Evolutionary conservation across 768 basidiomycete genomes (phyloP), one percentile per base, ranked within the genome.

Genomic region (Cyathus striatus): DNA sequence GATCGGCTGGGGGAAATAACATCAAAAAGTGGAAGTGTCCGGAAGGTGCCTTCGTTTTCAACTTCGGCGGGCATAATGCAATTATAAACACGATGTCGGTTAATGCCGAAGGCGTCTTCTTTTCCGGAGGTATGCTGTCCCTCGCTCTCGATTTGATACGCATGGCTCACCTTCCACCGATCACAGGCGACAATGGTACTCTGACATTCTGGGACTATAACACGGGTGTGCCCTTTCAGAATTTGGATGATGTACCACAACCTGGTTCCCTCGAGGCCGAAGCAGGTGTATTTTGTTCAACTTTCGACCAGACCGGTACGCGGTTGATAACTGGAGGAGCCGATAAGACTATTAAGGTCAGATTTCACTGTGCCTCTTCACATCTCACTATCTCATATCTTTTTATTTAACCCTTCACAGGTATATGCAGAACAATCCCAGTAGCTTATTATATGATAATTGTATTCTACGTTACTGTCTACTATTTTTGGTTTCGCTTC

Each of bases 21-120:
- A 97, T 99, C 70, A 99, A 99, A 60, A 98, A 98, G 62, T 99
- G 95, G 95, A 96, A 95, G 55, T 97, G 92, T 54, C 96, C 96
- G 4, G 91, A 97, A 49, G 96, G 96, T 36, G 63, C 80, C 2
- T 98, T 99, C 50, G 95, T 98, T 3, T 90, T 88, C 75, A 99
- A 97, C 66, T 96, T 98, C 61, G 72, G 80, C 34, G 96, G 96
- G 0, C 96, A 98, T 61, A 92, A 96, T 48, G 90, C 94, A 2
- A 97, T 98, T 64, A 90, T 99, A 73, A 99, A 99, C 63, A 93
- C 92, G 5, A 57, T 98, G 44, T 83, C 85, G 9, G 89, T 98
- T 52, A 99, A 97, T 54, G 72, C 88, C 25, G 96, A 99, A 49
- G 94, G 95, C 27, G 96, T 97, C 24, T 83, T 98, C 62, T 98